A percentile compares a stretch with the other conserved stretches of the same genome.
These are phyloP conservation scores for Beauveria sp. DNA, from an alignment of 2,329 filamentous ascomycete genomes.

Conservation along the genomic window DNA sequence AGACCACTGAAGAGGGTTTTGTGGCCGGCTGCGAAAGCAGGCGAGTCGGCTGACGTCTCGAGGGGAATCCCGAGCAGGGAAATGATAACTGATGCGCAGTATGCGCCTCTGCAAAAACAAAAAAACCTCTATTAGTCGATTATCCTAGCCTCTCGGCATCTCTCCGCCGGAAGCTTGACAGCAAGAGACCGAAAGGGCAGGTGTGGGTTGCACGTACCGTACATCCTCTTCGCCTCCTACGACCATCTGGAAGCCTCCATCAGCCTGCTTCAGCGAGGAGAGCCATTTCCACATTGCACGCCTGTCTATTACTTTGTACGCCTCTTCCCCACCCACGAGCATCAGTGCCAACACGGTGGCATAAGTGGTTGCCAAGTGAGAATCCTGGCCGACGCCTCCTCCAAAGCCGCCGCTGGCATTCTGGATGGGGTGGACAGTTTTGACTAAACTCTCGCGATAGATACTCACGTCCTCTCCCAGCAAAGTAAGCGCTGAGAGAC, in stretches of 20 bases:
- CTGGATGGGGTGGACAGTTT: conserved; percentile 74
- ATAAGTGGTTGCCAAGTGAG: conserved; percentile 85
- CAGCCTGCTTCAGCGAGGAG: conserved; percentile 72
- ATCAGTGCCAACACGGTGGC: conserved; percentile 72
- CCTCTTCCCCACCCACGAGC: conserved; percentile 67
- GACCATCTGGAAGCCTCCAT: conserved; percentile 85
- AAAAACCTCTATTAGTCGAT: conserved; percentile 12
- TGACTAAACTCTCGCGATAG: conserved; percentile 62
- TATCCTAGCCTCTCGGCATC: neutral
- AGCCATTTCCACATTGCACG: conserved; percentile 87
- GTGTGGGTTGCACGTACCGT: conserved; percentile 45
- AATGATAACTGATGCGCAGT: conserved; percentile 80
- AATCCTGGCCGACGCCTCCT: conserved; percentile 83
- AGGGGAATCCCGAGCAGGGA: conserved; percentile 77
- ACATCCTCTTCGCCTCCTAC: conserved; percentile 88
- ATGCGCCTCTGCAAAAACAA: conserved; percentile 60
- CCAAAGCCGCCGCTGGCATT: conserved; percentile 81
- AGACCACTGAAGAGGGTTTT: conserved; percentile 63
- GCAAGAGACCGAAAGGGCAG: neutral
- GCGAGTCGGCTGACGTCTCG: conserved; percentile 64
- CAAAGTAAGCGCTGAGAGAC: conserved; percentile 63
- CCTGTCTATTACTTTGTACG: conserved; percentile 70
- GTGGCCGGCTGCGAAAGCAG: conserved; percentile 55
- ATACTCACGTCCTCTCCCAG: conserved; percentile 65
- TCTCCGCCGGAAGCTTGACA: neutral